Conservation (phyloP, 2,329 filamentous ascomycete genomes). For the Talaromyces piceae region DNA sequence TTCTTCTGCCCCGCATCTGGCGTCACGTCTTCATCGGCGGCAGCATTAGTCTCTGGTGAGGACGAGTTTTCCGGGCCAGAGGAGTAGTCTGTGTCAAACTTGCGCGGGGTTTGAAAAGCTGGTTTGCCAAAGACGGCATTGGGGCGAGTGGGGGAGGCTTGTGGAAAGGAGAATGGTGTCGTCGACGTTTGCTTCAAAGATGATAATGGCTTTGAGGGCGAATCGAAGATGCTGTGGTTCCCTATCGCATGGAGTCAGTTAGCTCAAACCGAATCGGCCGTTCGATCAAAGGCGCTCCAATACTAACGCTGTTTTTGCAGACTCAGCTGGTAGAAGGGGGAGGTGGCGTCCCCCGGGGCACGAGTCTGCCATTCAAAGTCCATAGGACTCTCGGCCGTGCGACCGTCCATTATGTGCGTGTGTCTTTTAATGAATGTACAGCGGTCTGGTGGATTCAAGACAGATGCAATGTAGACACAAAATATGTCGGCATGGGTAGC, state of each 20-base stretch:
- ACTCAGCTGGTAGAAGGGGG: conserved; percentile 42
- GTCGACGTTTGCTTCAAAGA: conserved; percentile 38
- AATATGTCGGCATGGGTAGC: neutral
- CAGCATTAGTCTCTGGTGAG: conserved; percentile 29
- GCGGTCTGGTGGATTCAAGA: neutral
- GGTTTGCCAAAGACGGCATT: conserved; percentile 30
- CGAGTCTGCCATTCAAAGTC: conserved; percentile 44
- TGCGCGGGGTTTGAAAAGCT: conserved; percentile 44
- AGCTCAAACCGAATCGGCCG: too few species aligned
- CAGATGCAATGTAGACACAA: too few species aligned
- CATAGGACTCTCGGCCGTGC: conserved; percentile 42
- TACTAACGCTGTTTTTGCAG: conserved; percentile 40
- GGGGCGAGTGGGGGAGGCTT: conserved; percentile 19
- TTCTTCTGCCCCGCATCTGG: conserved; percentile 32
- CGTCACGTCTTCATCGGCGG: conserved; percentile 42
- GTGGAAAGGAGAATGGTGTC: conserved; percentile 45
- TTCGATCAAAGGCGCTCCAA: neutral
- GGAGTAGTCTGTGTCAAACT: conserved; percentile 41
- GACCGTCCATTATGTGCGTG: conserved; percentile 28
- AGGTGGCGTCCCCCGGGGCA: conserved; percentile 38
- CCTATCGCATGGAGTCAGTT: neutral
- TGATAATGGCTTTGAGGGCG: conserved; percentile 45
- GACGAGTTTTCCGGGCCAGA: conserved; percentile 40
- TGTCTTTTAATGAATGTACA: neutral
- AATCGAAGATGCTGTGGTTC: conserved; percentile 30